Evolutionary conservation across 352 stramenopile species (phyloP).

Genomic region (Phytophthora sp.): DNA sequence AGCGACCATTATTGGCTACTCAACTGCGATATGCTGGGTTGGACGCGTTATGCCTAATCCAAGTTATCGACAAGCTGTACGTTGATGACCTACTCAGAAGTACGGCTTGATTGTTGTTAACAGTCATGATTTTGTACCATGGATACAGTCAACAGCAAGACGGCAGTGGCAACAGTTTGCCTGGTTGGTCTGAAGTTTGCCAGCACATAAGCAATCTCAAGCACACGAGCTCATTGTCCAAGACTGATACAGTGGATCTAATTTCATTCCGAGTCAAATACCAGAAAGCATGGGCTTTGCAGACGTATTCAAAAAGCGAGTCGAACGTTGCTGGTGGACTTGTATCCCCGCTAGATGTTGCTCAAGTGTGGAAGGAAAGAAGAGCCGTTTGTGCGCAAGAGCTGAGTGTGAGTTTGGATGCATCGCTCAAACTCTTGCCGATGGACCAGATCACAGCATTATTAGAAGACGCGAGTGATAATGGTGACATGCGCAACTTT

Average conservation of each 20-base stretch:
- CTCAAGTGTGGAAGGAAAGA: conserved; percentile 33
- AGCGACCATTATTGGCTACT: conserved; percentile 27
- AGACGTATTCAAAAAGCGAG: conserved; percentile 5
- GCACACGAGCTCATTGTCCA: background rate
- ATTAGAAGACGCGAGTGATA: background rate
- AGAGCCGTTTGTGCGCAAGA: background rate
- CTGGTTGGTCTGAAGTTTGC: conserved; percentile 1
- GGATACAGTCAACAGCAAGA: background rate
- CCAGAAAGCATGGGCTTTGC: conserved; percentile 16
- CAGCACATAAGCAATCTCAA: conserved; percentile 7
- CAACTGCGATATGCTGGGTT: conserved; percentile 36
- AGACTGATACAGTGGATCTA: conserved; percentile 5
- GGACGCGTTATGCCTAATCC: conserved; percentile 35
- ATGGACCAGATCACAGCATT: conserved; percentile 14
- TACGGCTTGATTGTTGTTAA: too few species aligned
- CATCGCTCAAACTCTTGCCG: conserved; percentile 34
- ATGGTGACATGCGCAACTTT: conserved; percentile 4
- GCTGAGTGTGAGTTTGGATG: conserved; percentile 1
- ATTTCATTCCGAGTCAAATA: conserved; percentile 11
- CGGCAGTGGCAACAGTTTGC: background rate
- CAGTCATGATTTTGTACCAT: background rate
- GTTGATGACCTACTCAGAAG: background rate
- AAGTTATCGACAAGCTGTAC: conserved; percentile 26
- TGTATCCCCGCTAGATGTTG: conserved; percentile 36
- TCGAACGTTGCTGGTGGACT: conserved; percentile 12